phyloP scores from a whole-genome alignment of 805 yeast genomes.

The Candida pini region DNA sequence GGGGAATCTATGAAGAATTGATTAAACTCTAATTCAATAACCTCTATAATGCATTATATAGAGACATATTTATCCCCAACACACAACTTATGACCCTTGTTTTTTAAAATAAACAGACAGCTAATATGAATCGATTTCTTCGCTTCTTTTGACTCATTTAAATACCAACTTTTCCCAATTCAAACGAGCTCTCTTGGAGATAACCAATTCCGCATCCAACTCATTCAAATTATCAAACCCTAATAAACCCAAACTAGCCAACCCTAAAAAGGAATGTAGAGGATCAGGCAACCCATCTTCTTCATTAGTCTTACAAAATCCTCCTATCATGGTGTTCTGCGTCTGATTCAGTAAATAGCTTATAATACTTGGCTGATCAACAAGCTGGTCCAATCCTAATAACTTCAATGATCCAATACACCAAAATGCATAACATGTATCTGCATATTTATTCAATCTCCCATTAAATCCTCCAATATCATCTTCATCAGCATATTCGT shows the following conservation, averaged over 20 bases:
- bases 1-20: conserved; percentile 95
- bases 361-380: conserved; percentile 32
- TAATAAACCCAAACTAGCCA: conserved; percentile 45
- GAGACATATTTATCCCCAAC: conserved; percentile 1
- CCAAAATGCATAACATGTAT: conserved; percentile 91
- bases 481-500: conserved; percentile 32
- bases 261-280: conserved; percentile 57
- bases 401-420: conserved; percentile 51
- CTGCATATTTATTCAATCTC: conserved; percentile 75
- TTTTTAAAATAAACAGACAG: background rate
- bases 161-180: conserved; percentile 14
- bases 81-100: background rate
- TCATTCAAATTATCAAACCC: conserved; percentile 10
- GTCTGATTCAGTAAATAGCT: conserved; percentile 47
- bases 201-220: conserved; percentile 19
- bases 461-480: conserved; percentile 85
- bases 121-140: too few relatives aligned
- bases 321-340: conserved; percentile 65
- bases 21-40: conserved; percentile 33
- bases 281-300: conserved; percentile 60
- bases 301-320: conserved; percentile 61
- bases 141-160: too few relatives aligned
- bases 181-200: conserved; percentile 14
- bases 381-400: conserved; percentile 27
- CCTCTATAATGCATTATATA: conserved; percentile 1